phyloP scores from a whole-genome alignment of 768 basidiomycete species.

The Clitopilus passeckerianus region DNA sequence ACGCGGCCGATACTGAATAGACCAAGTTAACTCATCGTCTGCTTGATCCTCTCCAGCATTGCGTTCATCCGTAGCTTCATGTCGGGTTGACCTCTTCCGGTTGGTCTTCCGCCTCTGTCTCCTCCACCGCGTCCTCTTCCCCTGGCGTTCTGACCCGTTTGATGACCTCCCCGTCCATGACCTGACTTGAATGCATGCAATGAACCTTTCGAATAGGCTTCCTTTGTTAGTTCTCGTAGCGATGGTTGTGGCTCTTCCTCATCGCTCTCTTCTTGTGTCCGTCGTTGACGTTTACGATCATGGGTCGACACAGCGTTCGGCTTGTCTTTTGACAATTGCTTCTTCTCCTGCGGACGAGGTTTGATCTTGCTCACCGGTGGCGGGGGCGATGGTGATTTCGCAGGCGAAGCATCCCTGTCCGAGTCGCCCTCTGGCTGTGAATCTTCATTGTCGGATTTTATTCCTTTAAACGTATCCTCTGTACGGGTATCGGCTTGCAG shows the following conservation, averaged over 20 bases:
- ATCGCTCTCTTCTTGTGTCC: constrained; percentile 12
- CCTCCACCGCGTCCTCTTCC: constrained; percentile 13
- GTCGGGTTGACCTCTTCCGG: constrained; percentile 41
- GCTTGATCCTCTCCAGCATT: constrained; percentile 83
- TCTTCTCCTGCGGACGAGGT: not conserved
- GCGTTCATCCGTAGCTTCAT: constrained; percentile 88
- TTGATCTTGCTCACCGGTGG: not conserved
- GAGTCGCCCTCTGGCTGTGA: not conserved
- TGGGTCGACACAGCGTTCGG: constrained; percentile 15
- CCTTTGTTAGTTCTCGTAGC: constrained; percentile 54
- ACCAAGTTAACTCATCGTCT: constrained; percentile 10
- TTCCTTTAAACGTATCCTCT: constrained; percentile 11
- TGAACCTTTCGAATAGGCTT: constrained; percentile 57
- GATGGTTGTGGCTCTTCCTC: constrained; percentile 21
- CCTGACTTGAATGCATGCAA: constrained; percentile 56
- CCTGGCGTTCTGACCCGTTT: constrained; percentile 12
- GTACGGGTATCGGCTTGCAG: constrained; percentile 6
- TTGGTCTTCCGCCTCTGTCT: constrained; percentile 23
- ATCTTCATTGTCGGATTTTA: constrained; percentile 7
- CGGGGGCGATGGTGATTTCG: constrained; percentile 7
- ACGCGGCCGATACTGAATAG: not conserved
- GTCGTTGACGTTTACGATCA: constrained; percentile 17
- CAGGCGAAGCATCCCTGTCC: constrained; percentile 4
- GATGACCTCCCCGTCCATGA: constrained; percentile 24
- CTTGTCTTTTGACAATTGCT: not conserved